Conservation (phyloP, 176 grass and related monocot genomes). For the Canna indica region DNA sequence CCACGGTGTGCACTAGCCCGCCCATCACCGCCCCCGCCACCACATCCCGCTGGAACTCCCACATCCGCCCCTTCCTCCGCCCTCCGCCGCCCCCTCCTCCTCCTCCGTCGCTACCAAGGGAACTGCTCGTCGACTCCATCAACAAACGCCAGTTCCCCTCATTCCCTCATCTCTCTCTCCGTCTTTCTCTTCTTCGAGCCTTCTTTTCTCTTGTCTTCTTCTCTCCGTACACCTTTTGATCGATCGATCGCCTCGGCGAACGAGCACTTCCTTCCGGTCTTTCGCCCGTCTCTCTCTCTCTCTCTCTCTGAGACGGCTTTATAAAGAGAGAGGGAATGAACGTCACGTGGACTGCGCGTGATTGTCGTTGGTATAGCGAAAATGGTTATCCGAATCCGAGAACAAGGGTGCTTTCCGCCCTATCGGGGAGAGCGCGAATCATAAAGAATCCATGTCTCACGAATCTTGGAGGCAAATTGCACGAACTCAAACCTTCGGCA, state of each 20-base stretch:
- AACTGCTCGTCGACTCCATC: constrained; percentile 8
- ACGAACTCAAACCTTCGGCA: too few species aligned
- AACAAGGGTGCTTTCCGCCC: neutral
- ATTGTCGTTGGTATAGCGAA: neutral
- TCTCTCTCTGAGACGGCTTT: neutral
- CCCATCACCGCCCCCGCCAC: constrained; percentile 90
- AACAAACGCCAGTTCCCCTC: neutral
- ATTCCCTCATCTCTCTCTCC: constrained; percentile 2
- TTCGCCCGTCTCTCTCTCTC: neutral
- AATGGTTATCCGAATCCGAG: neutral
- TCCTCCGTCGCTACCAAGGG: neutral
- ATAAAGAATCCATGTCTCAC: too few species aligned
- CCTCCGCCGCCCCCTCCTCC: neutral
- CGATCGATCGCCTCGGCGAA: neutral
- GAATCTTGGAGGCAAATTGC: too few species aligned
- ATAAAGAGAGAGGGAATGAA: neutral
- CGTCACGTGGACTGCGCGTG: neutral
- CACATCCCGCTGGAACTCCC: constrained; percentile 90
- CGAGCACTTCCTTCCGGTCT: neutral
- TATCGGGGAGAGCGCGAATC: too few species aligned
- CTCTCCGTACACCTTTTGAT: neutral
- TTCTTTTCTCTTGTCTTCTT: neutral
- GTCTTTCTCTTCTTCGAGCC: neutral
- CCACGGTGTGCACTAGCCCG: constrained; percentile 86
- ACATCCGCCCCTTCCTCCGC: constrained; percentile 31